Conservation (phyloP, 441 rosid species). For the Capsella rubella region DNA sequence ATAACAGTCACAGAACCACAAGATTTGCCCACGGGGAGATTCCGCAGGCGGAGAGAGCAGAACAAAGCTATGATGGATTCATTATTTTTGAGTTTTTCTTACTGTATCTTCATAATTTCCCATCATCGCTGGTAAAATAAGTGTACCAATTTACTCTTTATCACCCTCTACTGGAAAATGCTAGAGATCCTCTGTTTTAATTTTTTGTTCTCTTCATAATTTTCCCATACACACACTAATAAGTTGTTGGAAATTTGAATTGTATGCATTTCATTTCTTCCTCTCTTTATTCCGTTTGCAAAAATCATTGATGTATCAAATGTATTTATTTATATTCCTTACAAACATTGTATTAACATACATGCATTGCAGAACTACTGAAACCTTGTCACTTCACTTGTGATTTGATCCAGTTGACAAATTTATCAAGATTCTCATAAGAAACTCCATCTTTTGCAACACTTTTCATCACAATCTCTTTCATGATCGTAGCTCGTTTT, state of each 20-base stretch:
- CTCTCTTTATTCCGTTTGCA: neutral
- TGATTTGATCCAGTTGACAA: slow-evolving; percentile 57
- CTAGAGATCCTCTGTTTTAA: slow-evolving; percentile 32
- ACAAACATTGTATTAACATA: neutral
- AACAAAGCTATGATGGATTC: slow-evolving; percentile 36
- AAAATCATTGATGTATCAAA: neutral
- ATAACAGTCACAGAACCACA: slow-evolving; percentile 17
- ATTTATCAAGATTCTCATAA: slow-evolving; percentile 46
- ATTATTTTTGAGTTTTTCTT: slow-evolving; percentile 34
- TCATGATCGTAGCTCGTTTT: slow-evolving; percentile 46
- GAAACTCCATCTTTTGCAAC: slow-evolving; percentile 53
- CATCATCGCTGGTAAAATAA: slow-evolving; percentile 41
- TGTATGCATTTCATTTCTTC: slow-evolving; percentile 10
- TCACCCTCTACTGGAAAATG: slow-evolving; percentile 30
- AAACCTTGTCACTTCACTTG: neutral
- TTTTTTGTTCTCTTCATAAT: slow-evolving; percentile 17
- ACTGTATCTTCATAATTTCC: slow-evolving; percentile 36
- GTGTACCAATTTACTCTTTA: slow-evolving; percentile 29
- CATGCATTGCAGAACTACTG: no score
- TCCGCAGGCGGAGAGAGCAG: slow-evolving; percentile 38
- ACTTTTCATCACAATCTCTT: slow-evolving; percentile 40
- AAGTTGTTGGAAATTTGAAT: slow-evolving; percentile 28
- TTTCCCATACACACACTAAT: slow-evolving; percentile 12
- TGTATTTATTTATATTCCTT: neutral
- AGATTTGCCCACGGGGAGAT: slow-evolving; percentile 28